A percentile compares a stretch with the other conserved stretches of the same genome.
These are phyloP conservation scores for Lathyrus sativus DNA, from an alignment of 306 rosid genomes.

Conservation along the genomic window DNA sequence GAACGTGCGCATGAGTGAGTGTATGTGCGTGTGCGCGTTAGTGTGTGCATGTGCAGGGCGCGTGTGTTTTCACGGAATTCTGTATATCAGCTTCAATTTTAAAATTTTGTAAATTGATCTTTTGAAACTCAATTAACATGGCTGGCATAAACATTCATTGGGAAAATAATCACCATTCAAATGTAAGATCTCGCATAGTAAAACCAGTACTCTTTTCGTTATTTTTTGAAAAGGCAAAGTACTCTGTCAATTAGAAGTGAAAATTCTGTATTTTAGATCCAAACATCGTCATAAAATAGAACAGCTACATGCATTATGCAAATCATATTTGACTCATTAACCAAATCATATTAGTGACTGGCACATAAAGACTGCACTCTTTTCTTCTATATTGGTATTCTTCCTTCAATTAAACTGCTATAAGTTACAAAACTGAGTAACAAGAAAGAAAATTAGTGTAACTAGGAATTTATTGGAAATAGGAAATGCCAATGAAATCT, in stretches of 20 bases:
- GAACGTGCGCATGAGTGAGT: no score
- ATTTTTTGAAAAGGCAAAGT: neutral
- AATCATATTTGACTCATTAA: slow-evolving; percentile 28
- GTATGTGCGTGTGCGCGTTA: no score
- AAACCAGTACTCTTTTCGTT: neutral
- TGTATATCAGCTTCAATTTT: slow-evolving; percentile 15
- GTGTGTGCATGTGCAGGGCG: no score
- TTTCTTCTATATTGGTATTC: neutral
- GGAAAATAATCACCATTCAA: slow-evolving; percentile 19
- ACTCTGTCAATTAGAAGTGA: slow-evolving; percentile 7
- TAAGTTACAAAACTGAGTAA: slow-evolving; percentile 20
- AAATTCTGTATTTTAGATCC: slow-evolving; percentile 11
- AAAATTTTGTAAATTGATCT: neutral
- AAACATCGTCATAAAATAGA: neutral
- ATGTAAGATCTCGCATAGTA: neutral
- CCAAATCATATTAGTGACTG: slow-evolving; percentile 9
- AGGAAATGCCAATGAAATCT: slow-evolving; percentile 27
- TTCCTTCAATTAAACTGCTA: slow-evolving; percentile 23
- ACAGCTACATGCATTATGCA: slow-evolving; percentile 13
- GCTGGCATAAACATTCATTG: neutral
- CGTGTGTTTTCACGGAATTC: neutral
- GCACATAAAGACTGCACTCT: slow-evolving; percentile 4
- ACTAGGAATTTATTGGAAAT: slow-evolving; percentile 24
- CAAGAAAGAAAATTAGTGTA: slow-evolving; percentile 7
- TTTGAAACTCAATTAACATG: slow-evolving; percentile 22